Conservation (phyloP, 2,329 filamentous ascomycete genomes). For the Scortechinia acanthostroma region DNA sequence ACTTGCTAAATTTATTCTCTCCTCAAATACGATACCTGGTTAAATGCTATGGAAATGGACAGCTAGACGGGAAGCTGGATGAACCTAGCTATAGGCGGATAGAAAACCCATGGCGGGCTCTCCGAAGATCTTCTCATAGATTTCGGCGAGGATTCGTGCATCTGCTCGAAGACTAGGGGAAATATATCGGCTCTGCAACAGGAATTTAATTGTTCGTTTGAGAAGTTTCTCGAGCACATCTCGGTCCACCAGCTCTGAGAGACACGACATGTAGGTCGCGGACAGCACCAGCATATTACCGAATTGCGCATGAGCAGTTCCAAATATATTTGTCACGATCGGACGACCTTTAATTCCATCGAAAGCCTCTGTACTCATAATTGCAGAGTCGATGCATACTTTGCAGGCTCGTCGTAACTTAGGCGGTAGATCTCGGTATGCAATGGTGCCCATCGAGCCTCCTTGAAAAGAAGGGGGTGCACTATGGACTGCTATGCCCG, state of each 20-base stretch:
- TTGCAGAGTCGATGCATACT: conserved; percentile 1
- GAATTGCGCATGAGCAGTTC: conserved; percentile 2
- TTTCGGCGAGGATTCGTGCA: background rate
- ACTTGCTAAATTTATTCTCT: too few relatives aligned
- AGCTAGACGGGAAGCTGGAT: too few relatives aligned
- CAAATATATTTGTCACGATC: conserved; percentile 1
- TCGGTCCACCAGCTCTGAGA: background rate
- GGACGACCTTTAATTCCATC: background rate
- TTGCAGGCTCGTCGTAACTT: conserved; percentile 1
- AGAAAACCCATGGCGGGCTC: background rate
- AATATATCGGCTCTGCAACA: background rate
- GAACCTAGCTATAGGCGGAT: too few relatives aligned
- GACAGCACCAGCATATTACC: background rate
- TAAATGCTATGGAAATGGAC: too few relatives aligned
- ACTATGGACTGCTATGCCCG: background rate
- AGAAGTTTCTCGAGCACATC: background rate
- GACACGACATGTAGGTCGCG: background rate
- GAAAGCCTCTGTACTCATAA: background rate
- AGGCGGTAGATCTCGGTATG: background rate
- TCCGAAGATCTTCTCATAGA: background rate
- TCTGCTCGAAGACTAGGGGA: background rate
- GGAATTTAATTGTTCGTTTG: background rate
- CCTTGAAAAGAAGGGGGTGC: background rate
- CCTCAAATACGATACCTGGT: too few relatives aligned
- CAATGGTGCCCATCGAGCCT: background rate